These are phyloP conservation scores for Sporothrix pallida DNA, from an alignment of 2,329 filamentous ascomycete genomes.

Conservation along the genomic window DNA sequence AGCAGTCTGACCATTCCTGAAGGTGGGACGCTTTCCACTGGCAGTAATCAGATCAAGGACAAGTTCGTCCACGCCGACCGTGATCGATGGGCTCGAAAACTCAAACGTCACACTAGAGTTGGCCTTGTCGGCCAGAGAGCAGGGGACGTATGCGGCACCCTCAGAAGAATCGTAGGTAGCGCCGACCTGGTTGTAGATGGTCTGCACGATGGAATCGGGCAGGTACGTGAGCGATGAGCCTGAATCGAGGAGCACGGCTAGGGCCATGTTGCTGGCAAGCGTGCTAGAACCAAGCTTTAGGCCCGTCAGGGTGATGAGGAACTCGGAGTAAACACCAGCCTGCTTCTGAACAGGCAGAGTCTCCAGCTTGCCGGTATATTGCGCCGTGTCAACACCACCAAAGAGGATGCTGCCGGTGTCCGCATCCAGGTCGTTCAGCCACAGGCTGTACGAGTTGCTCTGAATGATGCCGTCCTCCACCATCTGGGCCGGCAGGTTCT, in stretches of 20 bases:
- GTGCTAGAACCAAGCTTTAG: conserved; percentile 52
- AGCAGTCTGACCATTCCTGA: conserved; percentile 59
- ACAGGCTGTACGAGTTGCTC: conserved; percentile 74
- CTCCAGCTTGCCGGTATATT: conserved; percentile 66
- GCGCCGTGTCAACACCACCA: conserved; percentile 72
- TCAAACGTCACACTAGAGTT: conserved; percentile 56
- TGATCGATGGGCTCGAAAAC: conserved; percentile 61
- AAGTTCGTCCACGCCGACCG: conserved; percentile 64
- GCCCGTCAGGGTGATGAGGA: conserved; percentile 71
- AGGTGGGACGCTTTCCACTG: conserved; percentile 55
- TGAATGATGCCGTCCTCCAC: conserved; percentile 64
- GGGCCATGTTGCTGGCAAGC: conserved; percentile 56
- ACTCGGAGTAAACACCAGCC: conserved; percentile 61
- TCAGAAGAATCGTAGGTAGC: conserved; percentile 61
- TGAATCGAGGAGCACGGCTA: conserved; percentile 73
- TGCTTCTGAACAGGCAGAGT: conserved; percentile 70
- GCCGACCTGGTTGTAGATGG: conserved; percentile 63
- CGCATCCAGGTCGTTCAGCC: conserved; percentile 73
- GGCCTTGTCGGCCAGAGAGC: conserved; percentile 53
- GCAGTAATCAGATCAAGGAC: conserved; percentile 59
- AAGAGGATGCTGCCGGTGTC: conserved; percentile 73
- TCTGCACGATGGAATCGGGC: conserved; percentile 58
- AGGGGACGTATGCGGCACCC: conserved; percentile 67
- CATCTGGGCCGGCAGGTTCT: conserved; percentile 72
- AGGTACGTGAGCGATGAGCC: conserved; percentile 72